Evolutionary conservation across 2,329 filamentous ascomycete genomes (phyloP).

Genomic region (Periglandula ipomoeae): DNA sequence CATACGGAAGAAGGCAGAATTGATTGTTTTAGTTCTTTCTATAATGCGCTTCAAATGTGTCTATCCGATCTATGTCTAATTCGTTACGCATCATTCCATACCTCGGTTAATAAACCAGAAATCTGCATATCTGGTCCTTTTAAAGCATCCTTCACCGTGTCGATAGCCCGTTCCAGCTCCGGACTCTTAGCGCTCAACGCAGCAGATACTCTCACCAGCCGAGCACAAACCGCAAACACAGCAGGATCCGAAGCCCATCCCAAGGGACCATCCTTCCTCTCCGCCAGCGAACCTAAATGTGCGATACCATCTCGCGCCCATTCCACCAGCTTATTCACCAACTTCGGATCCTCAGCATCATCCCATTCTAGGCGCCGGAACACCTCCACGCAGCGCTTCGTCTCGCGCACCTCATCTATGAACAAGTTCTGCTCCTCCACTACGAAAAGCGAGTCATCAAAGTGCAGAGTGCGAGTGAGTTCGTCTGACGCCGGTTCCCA

Average conservation of each 20-base stretch:
- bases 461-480: conserved; percentile 36
- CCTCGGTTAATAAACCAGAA: conserved; percentile 20
- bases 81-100: conserved; percentile 4
- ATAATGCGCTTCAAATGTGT: not conserved
- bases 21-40: too few relatives aligned
- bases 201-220: conserved; percentile 32
- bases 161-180: conserved; percentile 10
- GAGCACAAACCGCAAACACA: conserved; percentile 52
- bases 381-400: conserved; percentile 54
- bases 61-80: not conserved
- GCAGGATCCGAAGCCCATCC: conserved; percentile 64
- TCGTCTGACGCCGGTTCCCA: conserved; percentile 25
- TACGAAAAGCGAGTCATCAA: conserved; percentile 66
- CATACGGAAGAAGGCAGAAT: not conserved
- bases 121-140: conserved; percentile 9
- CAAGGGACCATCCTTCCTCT: conserved; percentile 51
- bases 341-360: conserved; percentile 11
- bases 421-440: conserved; percentile 95
- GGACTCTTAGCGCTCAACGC: conserved; percentile 19
- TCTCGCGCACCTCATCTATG: conserved; percentile 70
- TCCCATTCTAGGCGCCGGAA: conserved; percentile 25
- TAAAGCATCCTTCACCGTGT: conserved; percentile 4
- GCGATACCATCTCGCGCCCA: conserved; percentile 46
- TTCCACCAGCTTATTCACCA: conserved; percentile 22
- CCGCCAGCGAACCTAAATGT: conserved; percentile 25